These are phyloP conservation scores for Pseudoperonospora humuli DNA, from an alignment of 352 stramenopile genomes.

Conservation along the genomic window DNA sequence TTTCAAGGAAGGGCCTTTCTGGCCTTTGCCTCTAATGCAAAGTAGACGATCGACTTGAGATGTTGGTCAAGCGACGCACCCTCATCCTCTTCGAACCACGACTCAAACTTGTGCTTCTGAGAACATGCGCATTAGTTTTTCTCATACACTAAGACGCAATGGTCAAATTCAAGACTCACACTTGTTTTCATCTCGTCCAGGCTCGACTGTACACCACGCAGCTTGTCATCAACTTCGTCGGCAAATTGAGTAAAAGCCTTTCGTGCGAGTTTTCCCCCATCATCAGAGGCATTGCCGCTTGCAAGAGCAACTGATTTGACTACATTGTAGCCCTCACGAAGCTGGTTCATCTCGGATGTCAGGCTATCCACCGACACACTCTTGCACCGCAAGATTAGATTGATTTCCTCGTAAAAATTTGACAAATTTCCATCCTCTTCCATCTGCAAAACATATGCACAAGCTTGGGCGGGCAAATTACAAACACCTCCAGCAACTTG, in stretches of 20 bases:
- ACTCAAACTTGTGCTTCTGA: slow-evolving; percentile 15
- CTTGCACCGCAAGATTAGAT: slow-evolving; percentile 21
- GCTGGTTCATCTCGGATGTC: slow-evolving; percentile 11
- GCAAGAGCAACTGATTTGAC: slow-evolving; percentile 6
- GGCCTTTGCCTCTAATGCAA: slow-evolving; percentile 14
- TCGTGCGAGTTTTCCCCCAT: slow-evolving; percentile 5
- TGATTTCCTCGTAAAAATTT: slow-evolving; percentile 21
- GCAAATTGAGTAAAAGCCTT: slow-evolving; percentile 19
- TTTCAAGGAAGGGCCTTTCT: not conserved
- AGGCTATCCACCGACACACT: slow-evolving; percentile 14
- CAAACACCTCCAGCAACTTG: not conserved
- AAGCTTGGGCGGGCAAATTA: slow-evolving; percentile 3
- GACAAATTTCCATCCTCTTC: slow-evolving; percentile 10
- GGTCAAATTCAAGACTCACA: slow-evolving; percentile 19
- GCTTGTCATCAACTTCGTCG: slow-evolving; percentile 13
- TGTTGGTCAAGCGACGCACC: slow-evolving; percentile 10
- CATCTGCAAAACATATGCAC: slow-evolving; percentile 5
- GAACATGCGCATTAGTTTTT: too few relatives aligned
- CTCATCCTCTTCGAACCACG: slow-evolving; percentile 19
- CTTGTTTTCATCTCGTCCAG: slow-evolving; percentile 18
- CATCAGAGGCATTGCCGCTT: not conserved
- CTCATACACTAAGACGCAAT: too few relatives aligned
- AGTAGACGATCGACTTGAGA: slow-evolving; percentile 15
- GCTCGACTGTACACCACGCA: slow-evolving; percentile 10
- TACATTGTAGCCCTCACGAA: slow-evolving; percentile 11